Percentiles rank a stretch among this genome's conserved stretches.
phyloP scores from a whole-genome alignment of 192 early-diverging fungal genomes.

The Gonapodya prolifera region DNA sequence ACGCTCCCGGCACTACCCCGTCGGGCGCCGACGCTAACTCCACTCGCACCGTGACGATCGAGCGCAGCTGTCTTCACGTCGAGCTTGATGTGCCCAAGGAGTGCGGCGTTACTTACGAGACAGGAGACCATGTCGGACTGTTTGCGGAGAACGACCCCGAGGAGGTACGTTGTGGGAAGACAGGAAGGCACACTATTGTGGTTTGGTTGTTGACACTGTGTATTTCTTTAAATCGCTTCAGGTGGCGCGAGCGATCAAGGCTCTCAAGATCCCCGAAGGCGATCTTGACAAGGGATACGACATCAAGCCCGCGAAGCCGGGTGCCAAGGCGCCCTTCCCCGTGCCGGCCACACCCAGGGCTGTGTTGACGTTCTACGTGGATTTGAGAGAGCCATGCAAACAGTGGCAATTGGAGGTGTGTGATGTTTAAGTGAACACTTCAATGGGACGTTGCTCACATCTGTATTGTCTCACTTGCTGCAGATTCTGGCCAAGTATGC shows the following conservation, averaged over 20 bases:
- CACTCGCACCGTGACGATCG: conserved; percentile 13
- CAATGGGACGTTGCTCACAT: background rate
- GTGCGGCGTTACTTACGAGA: conserved; percentile 70
- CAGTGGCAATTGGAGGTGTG: conserved; percentile 41
- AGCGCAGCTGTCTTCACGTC: conserved; percentile 82
- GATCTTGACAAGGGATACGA: conserved; percentile 54
- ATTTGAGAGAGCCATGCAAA: conserved; percentile 56
- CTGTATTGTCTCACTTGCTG: background rate
- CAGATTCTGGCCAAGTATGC: conserved; percentile 36
- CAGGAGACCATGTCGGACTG: conserved; percentile 92
- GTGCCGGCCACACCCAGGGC: conserved; percentile 65
- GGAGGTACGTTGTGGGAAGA: conserved; percentile 46
- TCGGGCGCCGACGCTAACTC: background rate
- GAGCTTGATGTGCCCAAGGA: conserved; percentile 74
- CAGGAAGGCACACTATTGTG: background rate
- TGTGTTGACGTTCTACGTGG: conserved; percentile 81
- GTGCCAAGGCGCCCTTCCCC: conserved; percentile 81
- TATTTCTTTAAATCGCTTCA: too few species aligned
- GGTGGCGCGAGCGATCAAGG: conserved; percentile 21
- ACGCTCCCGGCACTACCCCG: background rate
- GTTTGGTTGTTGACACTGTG: background rate
- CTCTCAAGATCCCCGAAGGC: conserved; percentile 42
- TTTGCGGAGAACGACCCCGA: conserved; percentile 77
- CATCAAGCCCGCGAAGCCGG: conserved; percentile 53
- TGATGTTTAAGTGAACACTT: background rate